Conservation (phyloP, 108 stramenopile species). For the Cyclotella baltica region DNA sequence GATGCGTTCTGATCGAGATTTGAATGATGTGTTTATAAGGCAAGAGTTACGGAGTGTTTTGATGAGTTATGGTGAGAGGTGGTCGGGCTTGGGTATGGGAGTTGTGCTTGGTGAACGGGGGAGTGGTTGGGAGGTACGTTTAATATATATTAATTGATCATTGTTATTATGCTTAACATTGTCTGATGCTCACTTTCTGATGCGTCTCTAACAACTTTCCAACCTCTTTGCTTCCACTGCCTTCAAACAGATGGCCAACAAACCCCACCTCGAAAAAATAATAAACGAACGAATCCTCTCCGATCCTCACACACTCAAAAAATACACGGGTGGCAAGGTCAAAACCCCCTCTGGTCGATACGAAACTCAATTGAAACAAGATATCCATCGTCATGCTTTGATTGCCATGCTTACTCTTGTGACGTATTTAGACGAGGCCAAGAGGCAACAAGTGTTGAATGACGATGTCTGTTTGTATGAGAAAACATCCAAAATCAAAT, state of each 20-base stretch:
- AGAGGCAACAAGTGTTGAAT: constrained; percentile 63
- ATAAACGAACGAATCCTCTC: constrained; percentile 75
- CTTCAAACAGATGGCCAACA: constrained; percentile 43
- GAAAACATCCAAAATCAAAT: constrained; percentile 75
- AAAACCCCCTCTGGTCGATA: constrained; percentile 80
- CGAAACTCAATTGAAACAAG: constrained; percentile 67
- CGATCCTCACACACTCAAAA: constrained; percentile 60
- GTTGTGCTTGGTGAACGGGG: constrained; percentile 71
- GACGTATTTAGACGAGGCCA: constrained; percentile 84
- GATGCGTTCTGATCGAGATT: constrained; percentile 83
- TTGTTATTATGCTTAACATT: neutral
- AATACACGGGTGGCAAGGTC: constrained; percentile 77
- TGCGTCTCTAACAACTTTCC: neutral
- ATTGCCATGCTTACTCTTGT: constrained; percentile 77
- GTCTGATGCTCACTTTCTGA: neutral
- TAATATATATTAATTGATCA: too few relatives aligned
- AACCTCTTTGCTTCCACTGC: neutral
- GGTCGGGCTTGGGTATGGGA: constrained; percentile 92
- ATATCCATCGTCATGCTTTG: constrained; percentile 73
- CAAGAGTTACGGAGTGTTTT: constrained; percentile 72
- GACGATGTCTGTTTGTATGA: constrained; percentile 75
- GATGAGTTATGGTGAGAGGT: constrained; percentile 87
- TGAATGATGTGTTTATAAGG: constrained; percentile 80
- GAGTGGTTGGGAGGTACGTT: neutral
- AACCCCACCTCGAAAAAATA: constrained; percentile 61